phyloP scores from a whole-genome alignment of 441 rosid genomes.

The Populus hybrid region DNA sequence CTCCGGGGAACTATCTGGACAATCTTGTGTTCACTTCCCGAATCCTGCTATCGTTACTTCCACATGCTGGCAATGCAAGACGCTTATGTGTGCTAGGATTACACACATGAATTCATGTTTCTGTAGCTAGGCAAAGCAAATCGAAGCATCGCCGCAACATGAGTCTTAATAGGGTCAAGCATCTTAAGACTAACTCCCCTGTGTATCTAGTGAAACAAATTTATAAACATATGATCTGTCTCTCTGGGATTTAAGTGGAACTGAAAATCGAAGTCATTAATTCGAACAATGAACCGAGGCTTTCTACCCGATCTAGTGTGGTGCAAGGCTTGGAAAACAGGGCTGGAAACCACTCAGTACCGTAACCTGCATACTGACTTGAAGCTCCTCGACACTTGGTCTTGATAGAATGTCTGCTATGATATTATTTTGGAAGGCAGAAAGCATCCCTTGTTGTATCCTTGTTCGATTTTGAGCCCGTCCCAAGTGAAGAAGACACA shows the following conservation, averaged over 20 bases:
- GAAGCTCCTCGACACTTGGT: too few relatives aligned
- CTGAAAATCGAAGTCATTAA: not conserved
- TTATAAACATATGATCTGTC: not conserved
- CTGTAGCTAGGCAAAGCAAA: constrained; percentile 12
- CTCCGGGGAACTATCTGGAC: not conserved
- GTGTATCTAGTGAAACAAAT: not conserved
- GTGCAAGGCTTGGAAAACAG: not conserved
- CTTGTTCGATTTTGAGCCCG: too few relatives aligned
- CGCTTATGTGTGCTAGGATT: constrained; percentile 8
- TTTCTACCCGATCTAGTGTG: not conserved
- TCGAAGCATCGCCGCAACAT: constrained; percentile 11
- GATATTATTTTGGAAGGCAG: too few relatives aligned
- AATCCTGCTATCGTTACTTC: not conserved
- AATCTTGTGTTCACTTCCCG: constrained; percentile 12
- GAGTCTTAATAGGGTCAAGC: constrained; percentile 9
- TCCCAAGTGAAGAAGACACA: too few relatives aligned
- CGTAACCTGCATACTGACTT: too few relatives aligned
- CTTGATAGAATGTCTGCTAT: too few relatives aligned
- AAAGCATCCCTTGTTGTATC: too few relatives aligned
- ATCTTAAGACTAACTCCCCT: not conserved
- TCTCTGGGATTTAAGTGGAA: too few relatives aligned
- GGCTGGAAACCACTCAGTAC: too few relatives aligned
- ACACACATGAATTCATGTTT: not conserved
- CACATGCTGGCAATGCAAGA: not conserved
- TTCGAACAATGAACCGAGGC: not conserved